Conservation (phyloP, 352 stramenopile species). For the Plasmopara halstedii region DNA sequence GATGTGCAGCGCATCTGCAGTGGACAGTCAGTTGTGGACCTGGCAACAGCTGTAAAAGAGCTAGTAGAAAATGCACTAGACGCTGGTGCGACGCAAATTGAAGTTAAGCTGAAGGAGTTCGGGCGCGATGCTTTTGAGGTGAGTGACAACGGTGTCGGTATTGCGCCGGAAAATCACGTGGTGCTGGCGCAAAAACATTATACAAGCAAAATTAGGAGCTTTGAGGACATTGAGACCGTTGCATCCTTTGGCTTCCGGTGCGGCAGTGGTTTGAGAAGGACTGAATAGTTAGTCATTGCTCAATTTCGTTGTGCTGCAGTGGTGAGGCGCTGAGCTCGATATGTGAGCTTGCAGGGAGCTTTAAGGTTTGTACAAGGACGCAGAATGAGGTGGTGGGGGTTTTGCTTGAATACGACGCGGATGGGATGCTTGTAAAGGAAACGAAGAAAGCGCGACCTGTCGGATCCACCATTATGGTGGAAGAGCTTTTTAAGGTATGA, state of each 20-base stretch:
- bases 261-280: background rate
- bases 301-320: constrained; percentile 15
- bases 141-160: constrained; percentile 91
- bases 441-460: constrained; percentile 57
- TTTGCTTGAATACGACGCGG: constrained; percentile 75
- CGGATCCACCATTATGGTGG: constrained; percentile 91
- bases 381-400: constrained; percentile 61
- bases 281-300: background rate
- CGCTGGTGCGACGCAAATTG: constrained; percentile 58
- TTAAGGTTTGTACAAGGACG: constrained; percentile 87
- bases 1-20: constrained; percentile 71
- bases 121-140: constrained; percentile 93
- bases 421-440: constrained; percentile 54
- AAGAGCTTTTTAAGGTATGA: constrained; percentile 85
- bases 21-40: constrained; percentile 93
- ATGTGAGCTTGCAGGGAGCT: constrained; percentile 79
- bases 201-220: constrained; percentile 94
- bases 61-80: constrained; percentile 93
- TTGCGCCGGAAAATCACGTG: constrained; percentile 67
- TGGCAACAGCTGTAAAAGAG: constrained; percentile 96
- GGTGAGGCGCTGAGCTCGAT: constrained; percentile 95
- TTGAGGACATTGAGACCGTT: constrained; percentile 90
- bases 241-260: constrained; percentile 91
- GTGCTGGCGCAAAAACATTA: constrained; percentile 89
- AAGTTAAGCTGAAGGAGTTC: constrained; percentile 89